Base-by-base conservation (phyloP, 139 green algal species). In the Nannochloris sp. region DNA sequence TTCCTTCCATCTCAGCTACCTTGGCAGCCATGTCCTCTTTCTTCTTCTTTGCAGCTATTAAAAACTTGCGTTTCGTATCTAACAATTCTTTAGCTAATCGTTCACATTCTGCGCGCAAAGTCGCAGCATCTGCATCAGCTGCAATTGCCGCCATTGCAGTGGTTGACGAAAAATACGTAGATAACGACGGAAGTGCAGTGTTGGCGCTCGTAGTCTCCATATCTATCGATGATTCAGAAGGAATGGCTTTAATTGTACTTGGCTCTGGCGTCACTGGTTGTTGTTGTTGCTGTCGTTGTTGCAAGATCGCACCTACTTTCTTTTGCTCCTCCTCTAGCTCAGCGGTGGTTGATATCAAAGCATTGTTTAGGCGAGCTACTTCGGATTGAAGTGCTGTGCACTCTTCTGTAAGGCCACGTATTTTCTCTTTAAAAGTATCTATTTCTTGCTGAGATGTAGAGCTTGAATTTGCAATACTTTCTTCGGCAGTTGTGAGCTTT, bases 1-100 rank as follows among this genome's bases (percentile, higher is more conserved):
- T 55, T 19, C 64, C 51, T 44, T 75, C 68, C 29, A 72, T 24
- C 30, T 57, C 46, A 9, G 55, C 56, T 54, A 36, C 67, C 66
- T 19, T 61, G n/a, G 33, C 39, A 6, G 31, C 46, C 27, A 63
- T 64, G 46, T 78, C 72, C 6, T 67, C 46, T 69, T 80, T 68
- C 60, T 79, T 78, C 54, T 65, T 76, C 61, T 68, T 74, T 5
- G 67, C 69, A 30, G 71, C 51, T 33, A 67, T 39, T 53, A 77
- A 56, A 68, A 80, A 80, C 61, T 77, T 80, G 44, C 61, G 61
- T 64, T 80, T 80, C 32, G 68, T 56, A 4, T 80, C 73, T 1
- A 29, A 29, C 36, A 80, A 58, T 53, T 80, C 73, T 51, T 71
- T 66, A 1, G 38, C 14, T 27, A 73, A 35, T 29, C 44, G 34